These are phyloP conservation scores for Gentiana straminea DNA, from an alignment of 257 asterid genomes.

Conservation along the genomic window DNA sequence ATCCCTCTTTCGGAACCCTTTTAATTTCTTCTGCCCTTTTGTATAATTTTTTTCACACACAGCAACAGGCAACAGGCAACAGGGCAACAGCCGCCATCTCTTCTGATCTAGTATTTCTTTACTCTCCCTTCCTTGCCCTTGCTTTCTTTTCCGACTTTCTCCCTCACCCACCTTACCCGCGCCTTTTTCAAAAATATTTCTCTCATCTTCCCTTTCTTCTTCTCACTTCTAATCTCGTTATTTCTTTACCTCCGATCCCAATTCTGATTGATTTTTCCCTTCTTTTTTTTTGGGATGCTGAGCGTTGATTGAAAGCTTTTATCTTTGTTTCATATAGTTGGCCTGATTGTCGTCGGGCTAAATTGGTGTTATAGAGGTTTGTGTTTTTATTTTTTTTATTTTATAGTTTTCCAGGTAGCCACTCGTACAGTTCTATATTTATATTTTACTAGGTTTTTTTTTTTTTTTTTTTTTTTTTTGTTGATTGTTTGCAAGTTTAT, in stretches of 20 bases:
- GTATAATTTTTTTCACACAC: neutral
- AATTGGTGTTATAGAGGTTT: neutral
- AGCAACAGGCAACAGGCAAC: too few species aligned
- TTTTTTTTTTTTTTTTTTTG: too few species aligned
- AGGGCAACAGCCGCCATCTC: conserved; percentile 41
- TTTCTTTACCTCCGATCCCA: neutral
- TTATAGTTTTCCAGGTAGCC: neutral
- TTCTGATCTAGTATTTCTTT: conserved; percentile 20
- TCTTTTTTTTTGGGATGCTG: neutral
- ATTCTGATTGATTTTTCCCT: conserved; percentile 2
- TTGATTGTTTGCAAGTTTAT: too few species aligned
- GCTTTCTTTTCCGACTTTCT: conserved; percentile 21
- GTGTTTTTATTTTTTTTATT: conserved; percentile 5
- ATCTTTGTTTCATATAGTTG: conserved; percentile 3
- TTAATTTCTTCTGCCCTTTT: conserved; percentile 57
- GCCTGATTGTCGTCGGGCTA: conserved; percentile 3
- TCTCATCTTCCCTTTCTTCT: neutral
- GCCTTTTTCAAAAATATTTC: conserved; percentile 18
- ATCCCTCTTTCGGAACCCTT: conserved; percentile 23
- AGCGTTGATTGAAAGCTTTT: neutral
- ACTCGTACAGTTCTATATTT: neutral
- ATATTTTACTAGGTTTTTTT: too few species aligned
- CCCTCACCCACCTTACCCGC: conserved; percentile 26
- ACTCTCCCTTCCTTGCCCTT: conserved; percentile 25
- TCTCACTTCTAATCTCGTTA: neutral